Conservation (phyloP, 129 eudicot species). For the Cynara cardunculus region DNA sequence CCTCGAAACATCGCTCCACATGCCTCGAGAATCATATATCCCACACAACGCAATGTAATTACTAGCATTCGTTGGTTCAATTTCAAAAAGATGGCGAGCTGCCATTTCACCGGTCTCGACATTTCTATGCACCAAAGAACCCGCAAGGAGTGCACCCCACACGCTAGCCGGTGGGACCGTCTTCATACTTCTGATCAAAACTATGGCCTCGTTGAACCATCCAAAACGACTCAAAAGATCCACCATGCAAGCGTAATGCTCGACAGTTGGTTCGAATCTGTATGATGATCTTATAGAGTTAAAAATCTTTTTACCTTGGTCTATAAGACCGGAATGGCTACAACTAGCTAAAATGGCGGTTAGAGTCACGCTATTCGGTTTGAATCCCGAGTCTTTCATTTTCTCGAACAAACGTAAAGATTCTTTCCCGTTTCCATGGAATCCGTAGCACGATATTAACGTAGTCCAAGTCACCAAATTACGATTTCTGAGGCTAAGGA, state of each 20-base stretch:
- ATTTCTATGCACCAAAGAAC: conserved; percentile 37
- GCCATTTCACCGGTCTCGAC: conserved; percentile 43
- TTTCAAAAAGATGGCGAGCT: conserved; percentile 28
- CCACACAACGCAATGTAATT: conserved; percentile 42
- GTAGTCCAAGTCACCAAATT: conserved; percentile 49
- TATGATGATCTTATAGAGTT: conserved; percentile 28
- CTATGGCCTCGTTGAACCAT: conserved; percentile 34
- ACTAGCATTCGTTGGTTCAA: conserved; percentile 43
- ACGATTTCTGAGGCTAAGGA: not conserved
- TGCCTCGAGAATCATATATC: conserved; percentile 43
- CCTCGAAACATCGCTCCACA: conserved; percentile 35
- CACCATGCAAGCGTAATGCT: conserved; percentile 42
- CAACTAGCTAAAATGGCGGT: conserved; percentile 42
- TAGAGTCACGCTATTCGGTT: conserved; percentile 47
- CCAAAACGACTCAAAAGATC: conserved; percentile 49
- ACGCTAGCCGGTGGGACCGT: conserved; percentile 31
- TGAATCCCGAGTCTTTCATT: conserved; percentile 29
- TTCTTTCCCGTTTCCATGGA: conserved; percentile 38
- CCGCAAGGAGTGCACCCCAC: conserved; percentile 52
- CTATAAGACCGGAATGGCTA: conserved; percentile 48
- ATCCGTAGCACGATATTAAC: conserved; percentile 48
- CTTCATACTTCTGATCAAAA: conserved; percentile 26
- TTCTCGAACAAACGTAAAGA: conserved; percentile 29
- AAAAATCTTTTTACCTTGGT: conserved; percentile 32
- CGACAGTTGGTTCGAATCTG: conserved; percentile 31